Evolutionary conservation across 177 flowering plant genomes (phyloP).

Genomic region (Tripterygium wilfordii): DNA sequence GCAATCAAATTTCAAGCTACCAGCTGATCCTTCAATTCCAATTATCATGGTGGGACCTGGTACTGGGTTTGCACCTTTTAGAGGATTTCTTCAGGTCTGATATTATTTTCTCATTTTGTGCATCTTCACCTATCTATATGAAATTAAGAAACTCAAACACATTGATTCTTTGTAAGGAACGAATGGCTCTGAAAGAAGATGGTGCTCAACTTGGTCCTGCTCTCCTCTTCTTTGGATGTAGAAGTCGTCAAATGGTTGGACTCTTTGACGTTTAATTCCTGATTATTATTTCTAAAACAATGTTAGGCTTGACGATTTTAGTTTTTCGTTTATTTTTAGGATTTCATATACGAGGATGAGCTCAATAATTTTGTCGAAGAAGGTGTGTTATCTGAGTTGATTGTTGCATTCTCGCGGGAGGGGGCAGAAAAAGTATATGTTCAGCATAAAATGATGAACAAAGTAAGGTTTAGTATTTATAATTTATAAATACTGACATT

Average conservation of each 20-base stretch:
- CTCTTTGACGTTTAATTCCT: neutral
- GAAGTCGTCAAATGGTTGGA: slow-evolving; percentile 66
- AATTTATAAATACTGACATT: neutral
- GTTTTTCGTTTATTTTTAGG: slow-evolving; percentile 27
- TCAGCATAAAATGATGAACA: slow-evolving; percentile 80
- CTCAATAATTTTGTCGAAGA: slow-evolving; percentile 51
- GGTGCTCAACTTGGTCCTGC: slow-evolving; percentile 65
- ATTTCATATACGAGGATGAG: slow-evolving; percentile 80
- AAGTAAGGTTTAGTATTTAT: slow-evolving; percentile 34
- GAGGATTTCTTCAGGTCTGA: slow-evolving; percentile 85
- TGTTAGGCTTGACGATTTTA: too few relatives aligned
- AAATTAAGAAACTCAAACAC: too few relatives aligned
- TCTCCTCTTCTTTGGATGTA: slow-evolving; percentile 70
- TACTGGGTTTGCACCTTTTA: slow-evolving; percentile 89
- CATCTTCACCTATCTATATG: too few relatives aligned
- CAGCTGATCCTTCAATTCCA: slow-evolving; percentile 59
- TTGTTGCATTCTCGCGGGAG: slow-evolving; percentile 87
- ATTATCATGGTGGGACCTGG: slow-evolving; percentile 93
- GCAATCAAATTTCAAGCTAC: slow-evolving; percentile 75
- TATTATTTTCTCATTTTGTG: neutral
- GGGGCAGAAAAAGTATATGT: slow-evolving; percentile 80
- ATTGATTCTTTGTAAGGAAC: slow-evolving; percentile 70
- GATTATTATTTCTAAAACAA: too few relatives aligned
- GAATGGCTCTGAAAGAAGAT: slow-evolving; percentile 51
- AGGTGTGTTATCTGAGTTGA: slow-evolving; percentile 63